Evolutionary conservation across 139 green algal species (phyloP).

Genomic region (Auxenochlorella pyrenoidosa): DNA sequence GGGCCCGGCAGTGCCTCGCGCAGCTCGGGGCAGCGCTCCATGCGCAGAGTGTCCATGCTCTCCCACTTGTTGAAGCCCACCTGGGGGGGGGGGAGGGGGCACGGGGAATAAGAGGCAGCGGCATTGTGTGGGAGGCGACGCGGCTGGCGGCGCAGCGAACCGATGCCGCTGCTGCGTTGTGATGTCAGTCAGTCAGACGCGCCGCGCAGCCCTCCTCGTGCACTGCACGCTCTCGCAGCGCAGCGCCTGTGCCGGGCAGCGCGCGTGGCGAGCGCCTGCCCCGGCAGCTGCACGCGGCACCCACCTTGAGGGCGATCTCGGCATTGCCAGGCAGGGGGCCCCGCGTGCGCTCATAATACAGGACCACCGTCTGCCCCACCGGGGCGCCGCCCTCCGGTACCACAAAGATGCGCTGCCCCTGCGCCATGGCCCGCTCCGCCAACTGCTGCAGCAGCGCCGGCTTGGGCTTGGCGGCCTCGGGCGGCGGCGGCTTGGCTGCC

Average conservation of each 20-base stretch:
- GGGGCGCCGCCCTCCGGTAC: slow-evolving; percentile 44
- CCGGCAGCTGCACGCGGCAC: too few species aligned
- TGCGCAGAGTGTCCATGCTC: slow-evolving; percentile 59
- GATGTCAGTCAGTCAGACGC: too few species aligned
- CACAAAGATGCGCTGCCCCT: slow-evolving; percentile 45
- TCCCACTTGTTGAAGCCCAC: slow-evolving; percentile 87
- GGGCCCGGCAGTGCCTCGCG: background rate
- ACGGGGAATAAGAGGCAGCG: background rate
- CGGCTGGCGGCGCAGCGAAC: background rate
- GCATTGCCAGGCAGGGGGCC: slow-evolving; percentile 58
- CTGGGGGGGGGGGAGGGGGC: slow-evolving; percentile 48
- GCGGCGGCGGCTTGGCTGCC: background rate
- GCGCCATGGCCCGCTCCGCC: slow-evolving; percentile 26
- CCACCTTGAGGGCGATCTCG: slow-evolving; percentile 69
- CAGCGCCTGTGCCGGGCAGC: too few species aligned
- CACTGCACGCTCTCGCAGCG: too few species aligned
- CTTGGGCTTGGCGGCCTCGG: background rate
- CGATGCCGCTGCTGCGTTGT: too few species aligned
- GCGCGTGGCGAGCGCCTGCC: too few species aligned
- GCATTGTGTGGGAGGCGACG: background rate
- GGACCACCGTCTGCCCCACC: slow-evolving; percentile 39
- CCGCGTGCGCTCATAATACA: slow-evolving; percentile 80
- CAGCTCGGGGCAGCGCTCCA: slow-evolving; percentile 55
- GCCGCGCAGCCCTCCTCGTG: too few species aligned
- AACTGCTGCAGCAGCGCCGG: slow-evolving; percentile 41